Base-by-base conservation (phyloP, 1,284 basidiomycete genomes). In the Irpex lacteus region DNA sequence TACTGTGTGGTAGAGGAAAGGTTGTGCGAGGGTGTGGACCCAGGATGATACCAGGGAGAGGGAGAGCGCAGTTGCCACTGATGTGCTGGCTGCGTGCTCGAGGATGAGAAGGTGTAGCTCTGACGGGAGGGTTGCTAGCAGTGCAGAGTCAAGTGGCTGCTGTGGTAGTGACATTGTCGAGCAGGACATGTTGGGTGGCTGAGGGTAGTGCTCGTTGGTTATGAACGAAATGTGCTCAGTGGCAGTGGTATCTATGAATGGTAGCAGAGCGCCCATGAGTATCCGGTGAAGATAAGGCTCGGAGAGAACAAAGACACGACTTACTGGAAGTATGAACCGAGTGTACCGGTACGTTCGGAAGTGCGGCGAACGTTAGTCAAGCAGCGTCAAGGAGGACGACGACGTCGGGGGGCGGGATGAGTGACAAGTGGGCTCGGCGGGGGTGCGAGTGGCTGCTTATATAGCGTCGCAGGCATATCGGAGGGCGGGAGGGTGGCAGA, bases 1-100 rank as follows among this genome's bases (percentile, higher is more conserved):
- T 63, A 81, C 77, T 52, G 78, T 79, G 64, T 74, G 68, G 68
- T 78, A 80, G 40, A 82, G 72, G 37, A 73, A 64, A 37, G 76
- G 76, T 32, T 77, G 75, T 34, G 72, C 75, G 72, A 77, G 77
- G 11, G 63, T 66, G 63, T 69, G 74, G 6, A 75, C 71, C 59
- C 70, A 69, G 52, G 73, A 74, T 34, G 76, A 77, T 44, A 80
- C 77, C 60, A 76, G 72, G 4, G 76, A 71, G 53, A 80, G 72
- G 7, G 70, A 62, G 47, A 75, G 72, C 3, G 77, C 76, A 11
- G 73, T 73, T 9, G 70, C 60, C 15, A 63, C 70, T 67, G 75
- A 70, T 15, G 66, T 63, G 53, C 55, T 59, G 13, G 80, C 75
- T 32, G 77, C 77, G 55, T 76, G 70, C 60, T 76, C 73, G 70